phyloP scores from a whole-genome alignment of 2,329 filamentous ascomycete genomes.

The Colletotrichum costaricense region DNA sequence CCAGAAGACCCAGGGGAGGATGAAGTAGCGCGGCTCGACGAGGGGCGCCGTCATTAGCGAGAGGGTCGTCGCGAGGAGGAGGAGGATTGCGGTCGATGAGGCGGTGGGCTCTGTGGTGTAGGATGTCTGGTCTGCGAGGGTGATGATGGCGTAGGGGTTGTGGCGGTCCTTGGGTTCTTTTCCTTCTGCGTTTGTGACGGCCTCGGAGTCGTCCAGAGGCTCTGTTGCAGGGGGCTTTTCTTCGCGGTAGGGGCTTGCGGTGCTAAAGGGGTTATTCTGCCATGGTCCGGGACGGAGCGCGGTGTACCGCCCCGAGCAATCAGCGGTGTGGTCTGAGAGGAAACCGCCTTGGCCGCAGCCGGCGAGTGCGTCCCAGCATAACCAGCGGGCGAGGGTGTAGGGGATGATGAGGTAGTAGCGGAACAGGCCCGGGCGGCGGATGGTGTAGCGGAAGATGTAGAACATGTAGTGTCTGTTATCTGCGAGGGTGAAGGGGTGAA shows the following conservation, averaged over 20 bases:
- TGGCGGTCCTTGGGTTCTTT: neutral
- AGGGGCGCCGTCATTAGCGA: conserved; percentile 90
- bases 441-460: conserved; percentile 89
- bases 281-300: conserved; percentile 36
- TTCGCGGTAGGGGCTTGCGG: neutral
- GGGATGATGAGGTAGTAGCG: conserved; percentile 76
- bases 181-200: neutral
- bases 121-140: conserved; percentile 40
- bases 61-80: conserved; percentile 76
- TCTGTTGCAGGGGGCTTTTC: conserved; percentile 19
- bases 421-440: conserved; percentile 72
- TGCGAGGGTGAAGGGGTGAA: conserved; percentile 95
- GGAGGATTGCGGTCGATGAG: conserved; percentile 65
- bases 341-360: conserved; percentile 45
- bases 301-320: conserved; percentile 18
- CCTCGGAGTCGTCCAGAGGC: neutral
- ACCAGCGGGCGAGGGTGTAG: conserved; percentile 78
- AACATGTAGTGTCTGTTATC: conserved; percentile 99
- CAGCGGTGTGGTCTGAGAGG: neutral
- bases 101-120: conserved; percentile 45
- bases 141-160: conserved; percentile 35
- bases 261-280: conserved; percentile 44
- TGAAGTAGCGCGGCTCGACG: conserved; percentile 96
- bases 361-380: conserved; percentile 73
- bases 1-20: conserved; percentile 95